Base-by-base conservation (phyloP, 305 asterid genomes). In the Fraxinus xanthoxyloides region DNA sequence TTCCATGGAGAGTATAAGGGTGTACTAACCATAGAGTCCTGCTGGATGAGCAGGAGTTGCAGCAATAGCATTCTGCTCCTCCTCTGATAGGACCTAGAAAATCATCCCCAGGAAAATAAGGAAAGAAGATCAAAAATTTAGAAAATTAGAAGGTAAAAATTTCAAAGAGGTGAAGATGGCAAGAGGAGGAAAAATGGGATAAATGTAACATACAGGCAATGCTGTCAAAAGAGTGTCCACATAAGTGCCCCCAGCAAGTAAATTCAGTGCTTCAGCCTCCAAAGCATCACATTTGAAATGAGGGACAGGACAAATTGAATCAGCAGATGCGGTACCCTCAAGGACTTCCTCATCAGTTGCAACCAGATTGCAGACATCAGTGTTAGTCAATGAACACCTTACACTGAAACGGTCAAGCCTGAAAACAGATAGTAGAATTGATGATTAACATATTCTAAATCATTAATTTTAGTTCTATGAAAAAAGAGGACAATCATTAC, bases 31-130 rank as follows among this genome's bases (percentile, higher is more conserved):
- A 85, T 91, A 87, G 78, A 95, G 91, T 72, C 97, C 98, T 21
- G 97, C 92, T 78, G 97, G 97, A 89, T 94, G 99, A 83, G 98
- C 99, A 73, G 99, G 99, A 85, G 94, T 89, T 72, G 97, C 92
- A 77, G 97, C 96, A 89, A 93, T 85, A 65, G 86, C 83, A 83
- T 90, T 89, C 90, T 94, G 97, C 89, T 94, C 97, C 88, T 91
- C 98, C 86, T 88, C 87, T 21, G 97, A 88, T 82, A 94, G 86
- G 77, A 89, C 97, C 99, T 94, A 81, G 65, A 77, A 63, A 67
- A 35, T 77, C 61, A 83, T 43, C 54, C 21, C 85, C 72, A 86
- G 77, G 40, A 80, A 48, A 70, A 79, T 21, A 40, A 26, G 56
- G 51, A 81, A 48, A 69, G 84, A 82, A 36, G 40, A 30, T 82